Evolutionary conservation across 768 basidiomycete species (phyloP).

Genomic region (Lentinula guzmanii): DNA sequence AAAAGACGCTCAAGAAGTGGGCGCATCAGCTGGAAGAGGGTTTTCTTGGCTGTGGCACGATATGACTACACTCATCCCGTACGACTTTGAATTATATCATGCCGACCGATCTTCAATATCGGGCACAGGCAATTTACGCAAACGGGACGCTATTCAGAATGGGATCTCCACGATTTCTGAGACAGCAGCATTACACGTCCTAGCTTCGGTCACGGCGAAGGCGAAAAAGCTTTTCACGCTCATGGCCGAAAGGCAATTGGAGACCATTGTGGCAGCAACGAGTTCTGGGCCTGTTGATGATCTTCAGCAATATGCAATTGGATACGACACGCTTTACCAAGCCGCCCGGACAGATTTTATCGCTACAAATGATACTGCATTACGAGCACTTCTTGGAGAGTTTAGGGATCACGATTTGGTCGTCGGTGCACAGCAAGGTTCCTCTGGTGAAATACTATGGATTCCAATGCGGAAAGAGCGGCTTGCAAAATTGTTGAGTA

Average conservation of each 20-base stretch:
- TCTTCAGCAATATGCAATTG: conserved; percentile 32
- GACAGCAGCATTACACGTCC: conserved; percentile 72
- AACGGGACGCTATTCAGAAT: conserved; percentile 20
- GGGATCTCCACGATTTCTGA: conserved; percentile 53
- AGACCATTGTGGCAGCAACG: conserved; percentile 32
- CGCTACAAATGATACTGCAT: conserved; percentile 80
- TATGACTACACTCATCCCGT: conserved; percentile 76
- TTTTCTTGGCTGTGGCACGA: too few species aligned
- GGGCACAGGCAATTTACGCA: conserved; percentile 32
- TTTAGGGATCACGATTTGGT: conserved; percentile 85
- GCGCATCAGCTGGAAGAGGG: too few species aligned
- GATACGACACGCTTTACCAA: conserved; percentile 56
- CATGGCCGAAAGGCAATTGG: conserved; percentile 65
- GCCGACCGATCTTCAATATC: conserved; percentile 60
- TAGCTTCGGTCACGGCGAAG: conserved; percentile 82
- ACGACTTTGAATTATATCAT: conserved; percentile 70
- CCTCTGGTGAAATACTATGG: conserved; percentile 42
- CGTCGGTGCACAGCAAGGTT: conserved; percentile 35
- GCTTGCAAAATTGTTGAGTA: conserved; percentile 39
- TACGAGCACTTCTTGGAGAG: conserved; percentile 79
- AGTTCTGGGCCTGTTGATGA: conserved; percentile 26
- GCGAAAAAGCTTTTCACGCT: conserved; percentile 72
- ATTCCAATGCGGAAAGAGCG: conserved; percentile 60
- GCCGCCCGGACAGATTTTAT: conserved; percentile 79
- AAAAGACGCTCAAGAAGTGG: conserved; percentile 26